phyloP scores from a whole-genome alignment of 805 yeast genomes.

The Wickerhamiella slavikovae region DNA sequence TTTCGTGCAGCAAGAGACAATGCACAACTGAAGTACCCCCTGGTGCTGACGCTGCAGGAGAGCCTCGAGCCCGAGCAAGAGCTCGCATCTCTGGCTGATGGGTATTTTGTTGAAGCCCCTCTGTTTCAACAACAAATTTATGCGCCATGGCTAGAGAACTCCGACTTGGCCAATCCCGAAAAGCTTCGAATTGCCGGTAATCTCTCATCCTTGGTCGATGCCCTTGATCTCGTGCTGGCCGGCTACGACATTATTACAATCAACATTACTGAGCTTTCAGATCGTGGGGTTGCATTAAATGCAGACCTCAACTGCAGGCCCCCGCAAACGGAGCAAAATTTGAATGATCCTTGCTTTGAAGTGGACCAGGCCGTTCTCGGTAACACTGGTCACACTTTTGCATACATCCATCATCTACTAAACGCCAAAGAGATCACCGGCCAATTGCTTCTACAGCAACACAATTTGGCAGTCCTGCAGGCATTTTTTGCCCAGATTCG shows the following conservation, averaged over 20 bases:
- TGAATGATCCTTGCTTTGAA: conserved; percentile 16
- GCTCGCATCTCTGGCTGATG: too few species aligned
- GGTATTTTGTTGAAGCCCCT: too few species aligned
- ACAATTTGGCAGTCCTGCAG: conserved; percentile 16
- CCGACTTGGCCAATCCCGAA: too few species aligned
- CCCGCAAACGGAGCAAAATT: conserved; percentile 11
- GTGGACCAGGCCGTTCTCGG: conserved; percentile 16
- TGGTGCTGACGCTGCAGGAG: too few species aligned
- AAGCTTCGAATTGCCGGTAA: conserved; percentile 5
- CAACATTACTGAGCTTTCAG: conserved; percentile 15
- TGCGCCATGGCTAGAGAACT: too few species aligned
- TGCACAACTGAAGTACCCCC: too few species aligned
- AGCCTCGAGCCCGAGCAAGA: too few species aligned
- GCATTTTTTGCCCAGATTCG: conserved; percentile 16
- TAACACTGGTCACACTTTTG: conserved; percentile 15
- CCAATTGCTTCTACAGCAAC: conserved; percentile 22
- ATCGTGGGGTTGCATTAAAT: conserved; percentile 21
- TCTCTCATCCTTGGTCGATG: conserved; percentile 4
- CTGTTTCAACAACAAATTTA: too few species aligned
- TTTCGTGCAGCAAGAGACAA: too few species aligned
- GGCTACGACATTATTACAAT: conserved; percentile 20
- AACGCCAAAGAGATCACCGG: conserved; percentile 25
- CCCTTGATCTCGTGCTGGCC: conserved; percentile 13
- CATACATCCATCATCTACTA: conserved; percentile 24
- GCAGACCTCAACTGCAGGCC: conserved; percentile 12